Evolutionary conservation across 768 basidiomycete species (phyloP), one percentile per base, ranked within the genome.

Genomic region (Boletus huronensis): DNA sequence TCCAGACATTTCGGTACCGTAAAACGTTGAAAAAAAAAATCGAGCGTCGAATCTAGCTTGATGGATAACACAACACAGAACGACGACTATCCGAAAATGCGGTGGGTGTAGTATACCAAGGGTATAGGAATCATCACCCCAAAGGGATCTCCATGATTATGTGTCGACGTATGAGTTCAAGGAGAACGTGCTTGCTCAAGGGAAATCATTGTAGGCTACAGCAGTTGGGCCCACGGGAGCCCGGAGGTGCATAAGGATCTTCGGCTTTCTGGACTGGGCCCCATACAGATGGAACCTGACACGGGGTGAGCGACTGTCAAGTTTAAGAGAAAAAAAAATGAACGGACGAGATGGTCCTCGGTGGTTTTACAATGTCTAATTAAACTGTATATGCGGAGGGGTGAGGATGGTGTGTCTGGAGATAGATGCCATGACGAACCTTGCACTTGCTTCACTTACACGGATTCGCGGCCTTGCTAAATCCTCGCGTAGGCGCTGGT

Each of bases 241-340:
- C 73, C 68, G 83, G 84, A 50, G 87, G 89, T 25, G 87, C 88
- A 66, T 93, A 98, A 45, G 96, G 96, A 69, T 99, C 96, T 55
- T 96, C 92, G 40, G 83, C 84, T 67, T 89, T 90, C 59, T 84
- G 84, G n/a, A 96, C 86, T 23, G 91, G 87, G 10, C 97, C 97
- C 97, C 97, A 99, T 1, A 99, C 92, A 19, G 90, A 93, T 25
- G 95, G 94, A 46, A 96, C 88, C 89, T 94, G 65, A 23, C 63
- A 28, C 50, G 48, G 58, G 35, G 60, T 65, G 48, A 65, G 64
- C 34, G 55, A 59, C 21, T 48, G 36, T 26, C 50, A 36, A 34
- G 34, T 1, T 0, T 48, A 39, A 54, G 57, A 39, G 23, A 38
- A 54, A 52, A 38, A 49, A 31, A 28, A 44, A 57, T 34, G 29